These are phyloP conservation scores for Oryza coarctata DNA, from an alignment of 176 grass and related monocot species.

Conservation along the genomic window DNA sequence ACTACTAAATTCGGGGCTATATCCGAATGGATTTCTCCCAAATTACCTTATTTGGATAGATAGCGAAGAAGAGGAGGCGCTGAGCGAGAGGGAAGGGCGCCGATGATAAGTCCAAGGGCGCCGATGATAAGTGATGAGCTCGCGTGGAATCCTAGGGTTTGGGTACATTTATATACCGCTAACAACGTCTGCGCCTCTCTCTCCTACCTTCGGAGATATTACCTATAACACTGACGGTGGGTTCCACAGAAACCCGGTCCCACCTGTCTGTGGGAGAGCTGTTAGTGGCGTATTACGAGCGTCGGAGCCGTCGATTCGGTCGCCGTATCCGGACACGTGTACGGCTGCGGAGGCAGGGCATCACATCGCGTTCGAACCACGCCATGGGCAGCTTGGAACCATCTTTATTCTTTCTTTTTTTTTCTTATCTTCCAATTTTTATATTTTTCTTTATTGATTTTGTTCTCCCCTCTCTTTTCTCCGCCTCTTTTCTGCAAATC, in stretches of 20 bases:
- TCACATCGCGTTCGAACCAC: slow-evolving; percentile 54
- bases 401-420: slow-evolving; percentile 25
- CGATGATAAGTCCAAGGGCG: slow-evolving; percentile 31
- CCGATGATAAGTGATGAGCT: slow-evolving; percentile 50
- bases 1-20: background rate
- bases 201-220: background rate
- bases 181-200: background rate
- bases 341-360: slow-evolving; percentile 20
- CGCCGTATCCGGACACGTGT: slow-evolving; percentile 15
- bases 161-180: slow-evolving; percentile 8
- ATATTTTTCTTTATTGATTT: background rate
- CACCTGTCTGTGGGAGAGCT: background rate
- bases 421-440: background rate
- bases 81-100: background rate
- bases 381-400: slow-evolving; percentile 37
- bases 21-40: background rate
- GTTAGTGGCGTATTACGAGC: no score
- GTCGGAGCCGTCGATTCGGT: slow-evolving; percentile 23
- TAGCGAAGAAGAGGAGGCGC: background rate
- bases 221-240: background rate
- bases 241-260: accelerated
- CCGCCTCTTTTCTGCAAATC: slow-evolving; percentile 14
- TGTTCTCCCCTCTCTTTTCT: slow-evolving; percentile 8
- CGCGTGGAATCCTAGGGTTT: slow-evolving; percentile 47
- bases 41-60: slow-evolving; percentile 37